Evolutionary conservation across 2,329 filamentous ascomycete genomes (phyloP), one percentile per base, ranked within the genome.

Genomic region (Exserohilum turcica): DNA sequence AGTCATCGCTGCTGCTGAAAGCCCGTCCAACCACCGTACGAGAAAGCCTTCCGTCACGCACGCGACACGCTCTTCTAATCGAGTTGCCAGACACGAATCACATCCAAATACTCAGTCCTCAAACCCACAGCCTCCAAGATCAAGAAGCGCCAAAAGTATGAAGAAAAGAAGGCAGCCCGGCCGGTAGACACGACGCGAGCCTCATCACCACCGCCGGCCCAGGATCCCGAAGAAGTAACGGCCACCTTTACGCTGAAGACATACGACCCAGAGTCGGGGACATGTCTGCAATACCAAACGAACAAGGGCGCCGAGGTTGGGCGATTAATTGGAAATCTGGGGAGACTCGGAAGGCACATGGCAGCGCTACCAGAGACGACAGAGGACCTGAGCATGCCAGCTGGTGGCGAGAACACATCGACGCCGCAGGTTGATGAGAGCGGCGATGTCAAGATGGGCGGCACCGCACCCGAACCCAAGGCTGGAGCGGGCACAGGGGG

Each of bases 301-400:
- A 88, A 88, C 71, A 96, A 96, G 77, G 91, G 89, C 16, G 90
- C 91, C 16, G 93, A 97, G 77, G 92, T 99, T 8, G 88, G 89
- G 19, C 82, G 94, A 24, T 77, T 99, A 66, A 84, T 99, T 52
- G 84, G 86, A 45, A 85, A 87, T 37, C 75, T 99, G 58, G 92
- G 91, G 0, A 83, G 84, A 52, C 76, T 97, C 62, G 91, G 88
- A n/a, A 82, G 86, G 48, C 77, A 80, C 5, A 85, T 85, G 76
- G 83, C 79, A 10, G 79, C 77, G 10, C 60, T 80, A 55, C 78
- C 78, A 7, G 76, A 78, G 54, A 68, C 71, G 32, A 59, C 64
- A 35, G 77, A 78, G 49, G 76, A 76, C 70, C 38, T 68, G 47
- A 68, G 66, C 27, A 74, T 70, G 62, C 66, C 65, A 6, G 63